These are phyloP conservation scores for Petasospora fabianii DNA, from an alignment of 1,139 yeast species.

Conservation along the genomic window DNA sequence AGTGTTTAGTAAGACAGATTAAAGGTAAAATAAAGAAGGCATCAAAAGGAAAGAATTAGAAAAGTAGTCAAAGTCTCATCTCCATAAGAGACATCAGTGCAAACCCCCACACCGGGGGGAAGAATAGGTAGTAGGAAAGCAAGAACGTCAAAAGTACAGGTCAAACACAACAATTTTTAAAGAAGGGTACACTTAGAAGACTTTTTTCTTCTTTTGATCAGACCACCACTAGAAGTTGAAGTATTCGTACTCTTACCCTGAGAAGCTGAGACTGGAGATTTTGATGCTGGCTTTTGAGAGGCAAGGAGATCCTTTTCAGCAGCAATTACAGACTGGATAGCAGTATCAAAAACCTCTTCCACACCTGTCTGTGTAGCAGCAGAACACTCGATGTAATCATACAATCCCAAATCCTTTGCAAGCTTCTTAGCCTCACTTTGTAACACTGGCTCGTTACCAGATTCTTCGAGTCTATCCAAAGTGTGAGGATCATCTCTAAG, in stretches of 20 bases:
- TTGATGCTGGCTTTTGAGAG: constrained; percentile 8
- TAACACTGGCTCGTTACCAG: constrained; percentile 59
- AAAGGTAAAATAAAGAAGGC: too few species aligned
- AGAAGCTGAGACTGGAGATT: constrained; percentile 2
- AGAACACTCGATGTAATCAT: constrained; percentile 81
- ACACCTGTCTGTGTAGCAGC: constrained; percentile 91
- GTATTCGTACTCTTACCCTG: constrained; percentile 4
- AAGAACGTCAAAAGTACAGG: too few species aligned
- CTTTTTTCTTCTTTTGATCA: constrained; percentile 29
- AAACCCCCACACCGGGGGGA: too few species aligned
- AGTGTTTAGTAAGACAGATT: too few species aligned
- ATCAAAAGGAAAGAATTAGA: too few species aligned
- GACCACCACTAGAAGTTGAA: constrained; percentile 1
- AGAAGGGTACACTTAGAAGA: constrained; percentile 30
- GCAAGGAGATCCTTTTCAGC: constrained; percentile 19
- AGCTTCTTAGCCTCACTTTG: constrained; percentile 60
- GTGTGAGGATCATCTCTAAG: constrained; percentile 78
- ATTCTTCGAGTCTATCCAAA: constrained; percentile 64
- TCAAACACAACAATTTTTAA: too few species aligned
- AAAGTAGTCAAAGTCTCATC: too few species aligned
- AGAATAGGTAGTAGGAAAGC: too few species aligned
- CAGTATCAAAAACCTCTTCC: constrained; percentile 76
- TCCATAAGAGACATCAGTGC: too few species aligned
- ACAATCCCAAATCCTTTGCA: constrained; percentile 71
- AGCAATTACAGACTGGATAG: constrained; percentile 66